Base-by-base conservation (phyloP, 2,329 filamentous ascomycete species). In the Aspergillus udagawae region DNA sequence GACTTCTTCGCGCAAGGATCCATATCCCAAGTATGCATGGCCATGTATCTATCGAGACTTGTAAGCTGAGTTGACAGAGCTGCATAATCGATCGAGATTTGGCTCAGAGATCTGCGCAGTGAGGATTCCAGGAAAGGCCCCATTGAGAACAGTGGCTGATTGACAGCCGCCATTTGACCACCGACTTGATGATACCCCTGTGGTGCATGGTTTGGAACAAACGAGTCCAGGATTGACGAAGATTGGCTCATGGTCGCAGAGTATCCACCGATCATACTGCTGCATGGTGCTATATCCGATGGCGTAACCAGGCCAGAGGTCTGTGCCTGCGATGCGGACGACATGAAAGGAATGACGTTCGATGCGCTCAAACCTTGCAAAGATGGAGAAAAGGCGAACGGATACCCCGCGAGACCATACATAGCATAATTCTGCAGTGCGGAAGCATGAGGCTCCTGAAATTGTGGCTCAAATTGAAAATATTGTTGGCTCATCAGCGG, bases 1-100 rank as follows among this genome's bases (percentile, higher is more conserved):
- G 65, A 55, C 25, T 69, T 67, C 52, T 75, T 74, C 17, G 67
- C 67, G 8, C 61, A 59, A n/a, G 66, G 64, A 28, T 70, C 70
- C 47, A 76, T 65, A 53, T 75, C 68, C 63, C 72, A 75, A 20
- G 67, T 67, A 59, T 75, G 69, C 45, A 77, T 58, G 5, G 74
- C 74, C 60, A 74, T 70, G 49, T 76, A 70, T 53, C 71, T 70
- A 48, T 77, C 74, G 25, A 77, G 62, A 41, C 66, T 69, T 6
- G 67, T 65, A 14, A 77, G 68, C 50, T 76, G 65, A 6, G 64
- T 59, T 14, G 69, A 69, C 21, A 75, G 60, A 23, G 54, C 61
- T 25, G 70, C 68, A 52, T 68, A 65, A 38, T 70, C 67, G 49
- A 66, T 68, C 5, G 61, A 60, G 23, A 67, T 65, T 20, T 69